These are phyloP conservation scores for Globisporangium heterothallicum DNA, from an alignment of 352 stramenopile species.

Conservation along the genomic window DNA sequence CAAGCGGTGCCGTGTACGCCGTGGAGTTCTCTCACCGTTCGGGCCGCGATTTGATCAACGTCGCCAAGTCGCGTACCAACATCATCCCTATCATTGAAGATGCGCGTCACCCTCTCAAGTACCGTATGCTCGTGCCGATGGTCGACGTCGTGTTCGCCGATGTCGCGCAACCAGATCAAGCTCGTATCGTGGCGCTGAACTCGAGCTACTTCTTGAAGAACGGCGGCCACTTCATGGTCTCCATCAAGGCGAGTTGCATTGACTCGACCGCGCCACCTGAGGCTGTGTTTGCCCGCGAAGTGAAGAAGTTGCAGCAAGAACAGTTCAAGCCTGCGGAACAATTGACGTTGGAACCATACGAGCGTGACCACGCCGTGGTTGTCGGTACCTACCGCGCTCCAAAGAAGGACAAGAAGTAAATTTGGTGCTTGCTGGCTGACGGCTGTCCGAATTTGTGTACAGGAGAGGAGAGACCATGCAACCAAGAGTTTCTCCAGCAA, in stretches of 20 bases:
- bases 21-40: slow-evolving; percentile 99
- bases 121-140: slow-evolving; percentile 99
- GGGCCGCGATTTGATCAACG: slow-evolving; percentile 98
- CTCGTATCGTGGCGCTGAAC: slow-evolving; percentile 99
- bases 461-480: too few species aligned
- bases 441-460: too few species aligned
- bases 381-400: slow-evolving; percentile 94
- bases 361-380: slow-evolving; percentile 98
- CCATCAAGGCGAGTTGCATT: slow-evolving; percentile 99
- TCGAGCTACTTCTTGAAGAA: slow-evolving; percentile 99
- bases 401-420: slow-evolving; percentile 92
- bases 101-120: slow-evolving; percentile 97
- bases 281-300: slow-evolving; percentile 96
- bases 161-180: slow-evolving; percentile 99
- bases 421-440: too few species aligned
- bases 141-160: slow-evolving; percentile 99
- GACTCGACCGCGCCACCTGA: slow-evolving; percentile 97
- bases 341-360: slow-evolving; percentile 99
- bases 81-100: slow-evolving; percentile 99
- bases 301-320: slow-evolving; percentile 97
- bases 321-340: slow-evolving; percentile 99
- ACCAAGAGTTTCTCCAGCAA: too few species aligned
- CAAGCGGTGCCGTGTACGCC: slow-evolving; percentile 96
- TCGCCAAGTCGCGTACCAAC: slow-evolving; percentile 99
- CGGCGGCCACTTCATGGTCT: slow-evolving; percentile 99